Evolutionary conservation across 73 alveolate genomes (phyloP).

Genomic region (Paramecium tetraurelia): DNA sequence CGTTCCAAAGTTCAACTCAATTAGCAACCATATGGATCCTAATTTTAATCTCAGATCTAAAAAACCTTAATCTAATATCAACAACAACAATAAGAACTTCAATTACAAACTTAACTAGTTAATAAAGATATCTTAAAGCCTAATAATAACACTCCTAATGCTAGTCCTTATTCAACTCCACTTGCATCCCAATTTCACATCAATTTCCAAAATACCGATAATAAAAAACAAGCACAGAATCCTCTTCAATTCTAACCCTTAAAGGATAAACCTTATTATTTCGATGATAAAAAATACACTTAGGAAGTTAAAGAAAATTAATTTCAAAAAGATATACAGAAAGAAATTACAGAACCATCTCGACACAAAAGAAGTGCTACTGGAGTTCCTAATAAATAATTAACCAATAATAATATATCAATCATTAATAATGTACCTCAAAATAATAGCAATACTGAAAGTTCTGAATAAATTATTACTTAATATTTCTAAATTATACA

Average conservation of each 20-base stretch:
- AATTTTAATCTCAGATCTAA: neutral
- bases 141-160: conserved; percentile 46
- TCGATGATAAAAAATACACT: neutral
- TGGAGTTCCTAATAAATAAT: neutral
- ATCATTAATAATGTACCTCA: neutral
- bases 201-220: neutral
- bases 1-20: neutral
- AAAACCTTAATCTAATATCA: neutral
- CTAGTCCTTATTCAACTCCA: conserved; percentile 46
- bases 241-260: neutral
- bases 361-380: conserved; percentile 44
- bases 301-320: neutral
- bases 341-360: conserved; percentile 33
- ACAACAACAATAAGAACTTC: neutral
- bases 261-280: neutral
- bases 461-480: neutral
- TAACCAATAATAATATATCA: neutral
- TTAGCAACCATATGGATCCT: neutral
- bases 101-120: neutral
- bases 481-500: neutral
- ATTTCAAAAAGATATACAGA: neutral
- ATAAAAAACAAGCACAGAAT: neutral
- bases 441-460: neutral
- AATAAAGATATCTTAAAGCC: neutral
- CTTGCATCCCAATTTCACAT: neutral